These are phyloP conservation scores for Solanum verrucosum DNA, from an alignment of 257 asterid genomes.

Conservation along the genomic window DNA sequence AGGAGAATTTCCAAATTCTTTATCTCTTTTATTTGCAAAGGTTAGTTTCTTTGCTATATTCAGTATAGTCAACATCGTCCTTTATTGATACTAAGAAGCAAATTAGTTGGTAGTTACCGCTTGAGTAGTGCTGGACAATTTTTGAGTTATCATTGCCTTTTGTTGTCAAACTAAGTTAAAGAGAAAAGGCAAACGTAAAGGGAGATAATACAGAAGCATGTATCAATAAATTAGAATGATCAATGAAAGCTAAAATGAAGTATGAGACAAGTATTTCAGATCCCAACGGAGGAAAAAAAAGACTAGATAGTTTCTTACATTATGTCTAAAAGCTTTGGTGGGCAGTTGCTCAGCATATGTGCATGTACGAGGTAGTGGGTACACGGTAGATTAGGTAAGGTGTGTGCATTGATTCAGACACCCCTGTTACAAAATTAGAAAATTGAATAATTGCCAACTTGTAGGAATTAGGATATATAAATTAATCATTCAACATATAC, in stretches of 20 bases:
- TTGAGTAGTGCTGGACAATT: background rate
- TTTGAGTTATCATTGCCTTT: background rate
- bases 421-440: background rate
- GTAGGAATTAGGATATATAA: background rate
- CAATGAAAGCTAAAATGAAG: background rate
- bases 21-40: conserved; percentile 61
- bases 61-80: background rate
- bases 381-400: background rate
- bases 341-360: background rate
- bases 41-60: conserved; percentile 27
- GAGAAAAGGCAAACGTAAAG: background rate
- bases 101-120: background rate
- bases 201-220: background rate
- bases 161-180: background rate
- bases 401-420: background rate
- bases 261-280: background rate
- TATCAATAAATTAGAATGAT: background rate
- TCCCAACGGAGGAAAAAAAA: background rate
- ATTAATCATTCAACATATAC: background rate
- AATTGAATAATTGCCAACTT: background rate
- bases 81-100: background rate
- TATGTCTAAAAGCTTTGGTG: background rate
- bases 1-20: conserved; percentile 82
- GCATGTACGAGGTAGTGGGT: background rate
- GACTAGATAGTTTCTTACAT: background rate